phyloP scores from a whole-genome alignment of 805 yeast species.

The Ogataea naganishii region DNA sequence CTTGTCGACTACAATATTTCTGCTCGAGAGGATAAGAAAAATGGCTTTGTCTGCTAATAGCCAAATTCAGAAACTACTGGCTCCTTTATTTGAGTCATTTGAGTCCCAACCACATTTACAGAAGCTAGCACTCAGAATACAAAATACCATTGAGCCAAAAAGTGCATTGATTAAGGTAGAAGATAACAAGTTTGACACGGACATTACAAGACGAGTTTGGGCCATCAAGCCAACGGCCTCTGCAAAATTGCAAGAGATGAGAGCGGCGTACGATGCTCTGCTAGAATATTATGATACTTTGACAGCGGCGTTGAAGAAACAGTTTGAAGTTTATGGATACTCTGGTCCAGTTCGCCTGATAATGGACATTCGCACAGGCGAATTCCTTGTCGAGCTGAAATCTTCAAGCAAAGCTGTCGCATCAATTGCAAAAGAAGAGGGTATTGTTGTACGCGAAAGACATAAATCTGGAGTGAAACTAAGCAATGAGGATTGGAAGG shows the following conservation, averaged over 20 bases:
- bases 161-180: constrained; percentile 9
- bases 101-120: constrained; percentile 6
- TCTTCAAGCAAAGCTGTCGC: constrained; percentile 17
- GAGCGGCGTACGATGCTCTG: constrained; percentile 12
- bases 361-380: constrained; percentile 17
- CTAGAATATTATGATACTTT: constrained; percentile 5
- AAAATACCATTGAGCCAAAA: constrained; percentile 14
- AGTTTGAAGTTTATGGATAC: constrained; percentile 13
- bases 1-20: constrained; percentile 17
- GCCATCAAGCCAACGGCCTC: constrained; percentile 15
- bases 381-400: constrained; percentile 17
- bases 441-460: constrained; percentile 13
- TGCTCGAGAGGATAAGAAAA: constrained; percentile 20
- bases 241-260: constrained; percentile 7
- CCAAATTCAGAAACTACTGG: constrained; percentile 5
- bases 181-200: constrained; percentile 13
- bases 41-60: constrained; percentile 5
- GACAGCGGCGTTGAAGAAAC: constrained; percentile 5
- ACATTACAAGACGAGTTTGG: constrained; percentile 17
- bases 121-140: constrained; percentile 20
- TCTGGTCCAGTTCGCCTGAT: constrained; percentile 14
- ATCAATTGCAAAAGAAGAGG: constrained; percentile 6
- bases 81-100: constrained; percentile 14
- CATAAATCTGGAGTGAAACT: constrained; percentile 23
- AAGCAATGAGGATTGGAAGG: constrained; percentile 39